phyloP scores from a whole-genome alignment of 2,329 filamentous ascomycete species.

The Penicillium vulpinum region DNA sequence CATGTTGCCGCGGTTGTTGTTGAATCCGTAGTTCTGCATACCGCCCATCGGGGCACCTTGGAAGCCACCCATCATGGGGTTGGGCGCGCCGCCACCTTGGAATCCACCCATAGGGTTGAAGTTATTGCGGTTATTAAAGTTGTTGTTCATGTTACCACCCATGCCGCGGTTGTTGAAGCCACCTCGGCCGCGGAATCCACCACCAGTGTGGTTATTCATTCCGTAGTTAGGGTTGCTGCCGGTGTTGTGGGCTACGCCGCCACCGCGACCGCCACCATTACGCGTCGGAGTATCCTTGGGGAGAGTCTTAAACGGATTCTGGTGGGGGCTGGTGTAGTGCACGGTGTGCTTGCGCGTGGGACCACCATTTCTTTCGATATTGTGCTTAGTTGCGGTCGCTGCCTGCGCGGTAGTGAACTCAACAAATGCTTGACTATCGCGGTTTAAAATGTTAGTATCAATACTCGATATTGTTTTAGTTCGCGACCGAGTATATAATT shows the following conservation, averaged over 20 bases:
- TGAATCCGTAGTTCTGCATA: conserved; percentile 53
- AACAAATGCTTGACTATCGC: conserved; percentile 69
- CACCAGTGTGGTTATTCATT: not conserved
- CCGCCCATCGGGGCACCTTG: conserved; percentile 49
- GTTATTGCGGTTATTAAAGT: conserved; percentile 26
- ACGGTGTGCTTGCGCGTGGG: conserved; percentile 66
- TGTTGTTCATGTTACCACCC: conserved; percentile 23
- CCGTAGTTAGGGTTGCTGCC: conserved; percentile 44
- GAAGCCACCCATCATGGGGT: conserved; percentile 48
- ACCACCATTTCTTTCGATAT: conserved; percentile 67
- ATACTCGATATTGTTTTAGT: not conserved
- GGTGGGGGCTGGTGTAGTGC: conserved; percentile 71
- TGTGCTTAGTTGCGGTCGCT: conserved; percentile 79
- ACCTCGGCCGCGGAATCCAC: conserved; percentile 52
- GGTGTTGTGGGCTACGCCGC: conserved; percentile 41
- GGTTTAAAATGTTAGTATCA: not conserved
- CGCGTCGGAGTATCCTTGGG: conserved; percentile 82
- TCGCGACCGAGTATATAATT: not conserved
- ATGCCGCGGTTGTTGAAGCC: conserved; percentile 53
- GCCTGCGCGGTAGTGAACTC: conserved; percentile 83
- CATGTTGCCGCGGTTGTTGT: conserved; percentile 56
- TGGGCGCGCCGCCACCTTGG: conserved; percentile 45
- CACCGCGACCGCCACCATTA: conserved; percentile 59
- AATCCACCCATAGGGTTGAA: conserved; percentile 50
- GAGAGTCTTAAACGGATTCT: conserved; percentile 86